A percentile compares a stretch with the other conserved stretches of the same genome.
phyloP scores from a whole-genome alignment of 2,329 filamentous ascomycete species.

The Aspergillus ustus region DNA sequence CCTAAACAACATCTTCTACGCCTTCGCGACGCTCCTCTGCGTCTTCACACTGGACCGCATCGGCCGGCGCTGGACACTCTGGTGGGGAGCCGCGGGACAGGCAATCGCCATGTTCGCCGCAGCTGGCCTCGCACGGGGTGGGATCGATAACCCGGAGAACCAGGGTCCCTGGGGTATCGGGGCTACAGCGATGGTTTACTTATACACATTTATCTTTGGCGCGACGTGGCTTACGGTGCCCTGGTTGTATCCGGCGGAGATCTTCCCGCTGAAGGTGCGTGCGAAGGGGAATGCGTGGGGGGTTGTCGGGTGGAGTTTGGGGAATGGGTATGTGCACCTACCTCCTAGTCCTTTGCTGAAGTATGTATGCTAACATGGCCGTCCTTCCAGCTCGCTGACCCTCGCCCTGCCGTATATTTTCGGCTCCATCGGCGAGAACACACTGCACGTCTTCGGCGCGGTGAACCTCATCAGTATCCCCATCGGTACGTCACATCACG shows the following conservation, averaged over 20 bases:
- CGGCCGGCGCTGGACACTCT: slow-evolving; percentile 67
- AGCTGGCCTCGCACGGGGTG: slow-evolving; percentile 60
- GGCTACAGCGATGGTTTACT: slow-evolving; percentile 71
- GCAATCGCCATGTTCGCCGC: slow-evolving; percentile 67
- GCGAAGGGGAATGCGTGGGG: slow-evolving; percentile 78
- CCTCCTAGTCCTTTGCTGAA: no score
- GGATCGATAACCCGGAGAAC: slow-evolving; percentile 46
- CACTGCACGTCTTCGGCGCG: slow-evolving; percentile 73
- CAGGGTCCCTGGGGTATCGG: slow-evolving; percentile 63
- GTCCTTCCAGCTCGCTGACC: slow-evolving; percentile 25
- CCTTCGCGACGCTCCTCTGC: slow-evolving; percentile 66
- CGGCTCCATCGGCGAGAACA: slow-evolving; percentile 67
- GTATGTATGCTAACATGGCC: slow-evolving; percentile 22
- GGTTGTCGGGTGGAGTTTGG: slow-evolving; percentile 75
- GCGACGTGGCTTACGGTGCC: slow-evolving; percentile 66
- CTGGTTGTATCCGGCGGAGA: slow-evolving; percentile 72
- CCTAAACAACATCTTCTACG: slow-evolving; percentile 56
- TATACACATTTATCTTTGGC: slow-evolving; percentile 68
- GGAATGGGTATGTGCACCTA: slow-evolving; percentile 74
- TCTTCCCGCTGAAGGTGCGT: slow-evolving; percentile 71
- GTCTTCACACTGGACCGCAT: slow-evolving; percentile 70
- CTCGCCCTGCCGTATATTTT: slow-evolving; percentile 64
- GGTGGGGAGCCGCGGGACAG: slow-evolving; percentile 66
- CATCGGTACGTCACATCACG: slow-evolving; percentile 39
- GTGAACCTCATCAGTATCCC: slow-evolving; percentile 69